Percentiles rank a stretch among this genome's conserved stretches.
phyloP scores from a whole-genome alignment of 2,329 filamentous ascomycete species.

The Cercospora sesami region DNA sequence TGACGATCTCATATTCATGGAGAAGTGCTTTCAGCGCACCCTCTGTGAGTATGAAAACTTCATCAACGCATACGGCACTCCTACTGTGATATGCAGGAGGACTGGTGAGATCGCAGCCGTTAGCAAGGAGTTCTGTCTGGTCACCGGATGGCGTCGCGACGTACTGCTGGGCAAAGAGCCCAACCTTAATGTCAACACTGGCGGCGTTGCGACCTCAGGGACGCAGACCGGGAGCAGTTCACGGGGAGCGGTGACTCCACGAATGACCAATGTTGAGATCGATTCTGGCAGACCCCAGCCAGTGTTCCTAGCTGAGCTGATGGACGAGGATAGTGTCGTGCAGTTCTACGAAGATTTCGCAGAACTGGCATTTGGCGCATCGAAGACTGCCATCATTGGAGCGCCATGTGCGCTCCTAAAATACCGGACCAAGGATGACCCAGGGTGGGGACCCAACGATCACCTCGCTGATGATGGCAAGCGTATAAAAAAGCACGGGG shows the following conservation, averaged over 20 bases:
- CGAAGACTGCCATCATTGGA: slow-evolving; percentile 73
- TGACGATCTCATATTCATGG: slow-evolving; percentile 93
- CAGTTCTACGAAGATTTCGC: slow-evolving; percentile 97
- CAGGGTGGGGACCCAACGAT: slow-evolving; percentile 47
- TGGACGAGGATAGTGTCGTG: slow-evolving; percentile 90
- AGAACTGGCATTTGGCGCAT: slow-evolving; percentile 87
- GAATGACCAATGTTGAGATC: slow-evolving; percentile 33
- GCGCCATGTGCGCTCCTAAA: slow-evolving; percentile 84
- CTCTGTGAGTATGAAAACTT: slow-evolving; percentile 93
- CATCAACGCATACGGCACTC: slow-evolving; percentile 82
- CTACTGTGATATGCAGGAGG: slow-evolving; percentile 85
- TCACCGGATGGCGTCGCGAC: slow-evolving; percentile 92
- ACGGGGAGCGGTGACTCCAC: slow-evolving; percentile 52
- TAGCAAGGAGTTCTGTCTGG: slow-evolving; percentile 92
- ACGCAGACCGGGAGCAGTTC: slow-evolving; percentile 47
- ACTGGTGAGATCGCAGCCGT: slow-evolving; percentile 94
- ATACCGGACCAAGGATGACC: slow-evolving; percentile 73
- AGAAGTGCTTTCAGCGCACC: slow-evolving; percentile 92
- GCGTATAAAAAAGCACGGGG: slow-evolving; percentile 29
- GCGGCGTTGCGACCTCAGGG: slow-evolving; percentile 48
- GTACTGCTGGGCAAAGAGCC: slow-evolving; percentile 82
- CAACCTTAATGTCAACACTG: slow-evolving; percentile 83
- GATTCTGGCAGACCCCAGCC: slow-evolving; percentile 60
- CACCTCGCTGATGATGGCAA: slow-evolving; percentile 46
- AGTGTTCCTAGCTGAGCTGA: slow-evolving; percentile 85